phyloP scores from a whole-genome alignment of 495 filamentous ascomycete genomes.

The Aspergillus campestris region DNA sequence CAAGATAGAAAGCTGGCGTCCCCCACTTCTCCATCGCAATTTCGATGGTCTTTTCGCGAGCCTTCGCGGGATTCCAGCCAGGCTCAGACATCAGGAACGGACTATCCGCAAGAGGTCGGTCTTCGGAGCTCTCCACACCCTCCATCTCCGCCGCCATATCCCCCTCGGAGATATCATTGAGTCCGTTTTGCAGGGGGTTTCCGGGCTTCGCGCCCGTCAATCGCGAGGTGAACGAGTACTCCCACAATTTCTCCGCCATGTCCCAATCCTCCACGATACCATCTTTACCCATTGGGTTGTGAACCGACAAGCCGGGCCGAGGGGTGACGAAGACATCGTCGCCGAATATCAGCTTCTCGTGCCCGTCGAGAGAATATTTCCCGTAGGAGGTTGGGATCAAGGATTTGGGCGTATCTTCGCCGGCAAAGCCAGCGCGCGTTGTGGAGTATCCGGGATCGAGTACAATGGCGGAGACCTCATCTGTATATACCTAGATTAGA shows the following conservation, averaged over 20 bases:
- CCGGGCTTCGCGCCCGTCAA: slow-evolving; percentile 57
- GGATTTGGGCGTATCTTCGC: slow-evolving; percentile 94
- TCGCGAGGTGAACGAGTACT: slow-evolving; percentile 72
- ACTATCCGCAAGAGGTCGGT: slow-evolving; percentile 77
- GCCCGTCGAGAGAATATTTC: slow-evolving; percentile 44
- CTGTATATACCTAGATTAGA: slow-evolving; percentile 37
- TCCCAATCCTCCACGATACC: slow-evolving; percentile 97
- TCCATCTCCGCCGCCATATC: slow-evolving; percentile 61
- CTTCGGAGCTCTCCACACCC: slow-evolving; percentile 48
- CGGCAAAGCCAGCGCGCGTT: slow-evolving; percentile 90
- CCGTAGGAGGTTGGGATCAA: slow-evolving; percentile 84
- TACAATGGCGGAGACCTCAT: slow-evolving; percentile 94
- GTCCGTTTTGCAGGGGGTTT: slow-evolving; percentile 61
- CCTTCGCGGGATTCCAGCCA: slow-evolving; percentile 81
- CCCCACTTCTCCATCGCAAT: slow-evolving; percentile 95
- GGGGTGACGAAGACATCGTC: slow-evolving; percentile 79
- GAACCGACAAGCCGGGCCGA: slow-evolving; percentile 64
- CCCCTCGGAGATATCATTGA: slow-evolving; percentile 57
- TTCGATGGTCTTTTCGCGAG: slow-evolving; percentile 85
- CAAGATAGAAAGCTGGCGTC: slow-evolving; percentile 85
- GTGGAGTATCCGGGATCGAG: slow-evolving; percentile 89
- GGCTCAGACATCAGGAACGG: slow-evolving; percentile 92
- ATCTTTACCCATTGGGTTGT: slow-evolving; percentile 84
- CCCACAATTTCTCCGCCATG: slow-evolving; percentile 80
- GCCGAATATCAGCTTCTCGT: slow-evolving; percentile 63